Evolutionary conservation across 192 early-diverging fungal species (phyloP).

Genomic region (Kickxella alabastrina): DNA sequence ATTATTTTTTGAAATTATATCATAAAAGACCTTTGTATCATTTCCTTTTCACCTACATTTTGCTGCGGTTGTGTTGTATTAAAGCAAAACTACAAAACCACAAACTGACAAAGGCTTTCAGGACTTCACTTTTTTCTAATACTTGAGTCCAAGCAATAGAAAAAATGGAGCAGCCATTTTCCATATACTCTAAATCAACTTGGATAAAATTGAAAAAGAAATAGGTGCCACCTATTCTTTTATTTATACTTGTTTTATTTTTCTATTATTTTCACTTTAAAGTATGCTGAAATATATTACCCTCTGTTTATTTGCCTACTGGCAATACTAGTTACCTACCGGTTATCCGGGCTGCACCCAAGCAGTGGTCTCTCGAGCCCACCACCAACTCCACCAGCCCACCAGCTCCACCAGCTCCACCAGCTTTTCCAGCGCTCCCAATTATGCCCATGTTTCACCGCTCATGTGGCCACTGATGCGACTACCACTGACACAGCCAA

Average conservation of each 20-base stretch:
- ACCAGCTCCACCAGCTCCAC: not conserved
- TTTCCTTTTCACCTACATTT: not conserved
- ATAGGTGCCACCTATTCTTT: not conserved
- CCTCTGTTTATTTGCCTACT: not conserved
- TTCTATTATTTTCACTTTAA: not conserved
- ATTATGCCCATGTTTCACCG: too few relatives aligned
- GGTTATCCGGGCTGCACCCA: not conserved
- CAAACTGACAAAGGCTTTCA: not conserved
- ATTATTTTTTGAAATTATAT: not conserved
- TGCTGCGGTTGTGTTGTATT: too few relatives aligned
- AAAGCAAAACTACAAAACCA: too few relatives aligned
- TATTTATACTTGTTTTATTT: not conserved
- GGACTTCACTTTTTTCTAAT: not conserved
- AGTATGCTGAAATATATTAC: constrained; percentile 1
- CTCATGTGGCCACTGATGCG: too few relatives aligned
- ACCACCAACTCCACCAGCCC: not conserved
- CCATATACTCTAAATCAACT: too few relatives aligned
- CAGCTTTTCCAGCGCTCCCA: not conserved
- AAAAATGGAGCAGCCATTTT: too few relatives aligned
- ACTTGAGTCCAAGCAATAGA: not conserved
- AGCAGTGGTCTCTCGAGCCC: not conserved
- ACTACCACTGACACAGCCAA: too few relatives aligned
- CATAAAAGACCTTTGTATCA: not conserved
- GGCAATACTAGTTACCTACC: not conserved
- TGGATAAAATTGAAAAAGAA: not conserved